These are phyloP conservation scores for Akanthomyces uredinophilus DNA, from an alignment of 2,329 filamentous ascomycete genomes.

Conservation along the genomic window DNA sequence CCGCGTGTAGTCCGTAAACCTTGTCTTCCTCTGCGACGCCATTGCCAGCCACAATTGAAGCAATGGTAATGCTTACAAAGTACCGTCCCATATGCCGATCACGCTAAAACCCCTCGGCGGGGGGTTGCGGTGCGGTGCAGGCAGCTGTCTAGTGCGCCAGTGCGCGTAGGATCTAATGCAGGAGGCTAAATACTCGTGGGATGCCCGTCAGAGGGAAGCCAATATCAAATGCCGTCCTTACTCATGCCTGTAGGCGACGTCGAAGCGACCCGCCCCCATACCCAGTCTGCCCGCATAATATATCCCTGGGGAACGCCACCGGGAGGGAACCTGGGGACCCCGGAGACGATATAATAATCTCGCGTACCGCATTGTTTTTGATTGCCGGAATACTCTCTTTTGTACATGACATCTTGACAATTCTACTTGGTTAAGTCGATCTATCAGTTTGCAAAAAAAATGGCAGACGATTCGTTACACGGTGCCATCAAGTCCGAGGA, in stretches of 20 bases:
- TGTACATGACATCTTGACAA: not conserved
- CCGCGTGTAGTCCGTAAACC: too few species aligned
- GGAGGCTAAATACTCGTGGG: not conserved
- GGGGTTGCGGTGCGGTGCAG: not conserved
- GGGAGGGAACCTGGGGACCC: not conserved
- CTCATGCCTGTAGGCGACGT: not conserved
- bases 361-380: too few species aligned
- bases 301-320: not conserved
- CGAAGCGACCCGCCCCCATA: not conserved
- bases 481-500: not conserved
- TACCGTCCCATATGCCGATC: slow-evolving; percentile 1
- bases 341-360: not conserved
- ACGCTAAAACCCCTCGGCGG: not conserved
- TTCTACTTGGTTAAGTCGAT: not conserved
- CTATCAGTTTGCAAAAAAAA: not conserved
- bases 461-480: not conserved
- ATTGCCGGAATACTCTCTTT: not conserved
- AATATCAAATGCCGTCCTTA: not conserved
- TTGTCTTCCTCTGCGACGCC: too few species aligned
- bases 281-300: not conserved
- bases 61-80: not conserved
- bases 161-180: not conserved
- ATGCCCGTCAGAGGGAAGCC: not conserved
- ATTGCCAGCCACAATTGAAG: not conserved
- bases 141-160: not conserved